Evolutionary conservation across 768 basidiomycete genomes (phyloP), one percentile per base, ranked within the genome.

Genomic region (Lentinula sp.): DNA sequence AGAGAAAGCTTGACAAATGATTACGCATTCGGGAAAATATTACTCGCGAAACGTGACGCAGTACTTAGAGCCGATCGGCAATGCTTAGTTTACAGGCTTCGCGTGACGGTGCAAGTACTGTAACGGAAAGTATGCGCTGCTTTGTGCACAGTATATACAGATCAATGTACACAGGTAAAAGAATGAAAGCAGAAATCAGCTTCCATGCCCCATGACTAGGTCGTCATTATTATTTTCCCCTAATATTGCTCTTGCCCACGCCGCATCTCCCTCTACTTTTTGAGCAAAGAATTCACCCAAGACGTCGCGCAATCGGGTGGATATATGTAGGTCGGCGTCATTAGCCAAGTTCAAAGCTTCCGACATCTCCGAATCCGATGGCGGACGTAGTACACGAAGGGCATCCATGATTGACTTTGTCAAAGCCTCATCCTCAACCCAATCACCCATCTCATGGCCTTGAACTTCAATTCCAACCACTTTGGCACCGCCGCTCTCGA

Each of bases 401-500:
- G 89, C 87, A 62, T 85, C 83, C 80, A 89, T 78, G 7, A 89
- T 83, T 13, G 87, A 81, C 28, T 80, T 75, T 2, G 84, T 79
- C 6, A 91, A 75, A 9, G 75, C 67, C 18, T 74, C 75, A 13
- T 76, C 72, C 53, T 81, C 81, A 34, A 37, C 37, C 43, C 28
- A 34, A 49, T 6, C 73, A 23, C 46, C 46, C 73, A 1, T 68
- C 4, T 59, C 63, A 28, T 63, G 66, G n/a, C 67, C 70, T 35
- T 75, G 71, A 63, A 82, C 86, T 69, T 91, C 90, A 43, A 79
- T 84, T 3, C 87, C 89, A 3, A 93, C 82, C 4, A 89, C 82
- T 57, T 82, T 84, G 5, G 88, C 88, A 15, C 91, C 92, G 2
- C 89, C 88, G 18, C 89, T 87, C 63, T 91, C 89, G 2, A 94